Evolutionary conservation across 768 basidiomycete species (phyloP).

Genomic region (Leccinum rimulosum): DNA sequence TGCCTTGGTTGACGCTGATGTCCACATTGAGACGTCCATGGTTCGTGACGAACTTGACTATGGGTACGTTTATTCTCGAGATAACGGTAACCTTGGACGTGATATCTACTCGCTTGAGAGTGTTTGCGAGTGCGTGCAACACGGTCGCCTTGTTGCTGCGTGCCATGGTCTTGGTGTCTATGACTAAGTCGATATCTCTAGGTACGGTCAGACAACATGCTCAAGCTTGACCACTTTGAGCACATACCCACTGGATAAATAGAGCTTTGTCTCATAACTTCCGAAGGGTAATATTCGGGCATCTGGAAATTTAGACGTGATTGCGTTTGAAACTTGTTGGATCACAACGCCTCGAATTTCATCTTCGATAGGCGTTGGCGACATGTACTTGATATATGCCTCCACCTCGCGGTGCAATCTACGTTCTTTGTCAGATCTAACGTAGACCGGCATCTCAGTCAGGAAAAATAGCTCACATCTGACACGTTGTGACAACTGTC

Average conservation of each 20-base stretch:
- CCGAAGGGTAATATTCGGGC: constrained; percentile 87
- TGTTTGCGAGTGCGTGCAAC: constrained; percentile 73
- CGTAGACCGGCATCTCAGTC: constrained; percentile 1
- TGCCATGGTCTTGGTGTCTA: constrained; percentile 76
- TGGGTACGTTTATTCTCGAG: constrained; percentile 91
- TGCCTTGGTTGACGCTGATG: constrained; percentile 89
- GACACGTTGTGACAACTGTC: constrained; percentile 72
- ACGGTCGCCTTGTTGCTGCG: constrained; percentile 65
- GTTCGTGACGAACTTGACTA: constrained; percentile 89
- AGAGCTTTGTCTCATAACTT: constrained; percentile 89
- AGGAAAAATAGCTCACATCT: constrained; percentile 51
- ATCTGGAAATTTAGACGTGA: constrained; percentile 69
- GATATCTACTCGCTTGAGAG: constrained; percentile 73
- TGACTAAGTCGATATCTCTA: constrained; percentile 95
- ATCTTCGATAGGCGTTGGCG: constrained; percentile 82
- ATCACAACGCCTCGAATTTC: constrained; percentile 78
- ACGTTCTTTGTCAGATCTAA: constrained; percentile 2
- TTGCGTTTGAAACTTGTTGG: constrained; percentile 60
- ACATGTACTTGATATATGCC: constrained; percentile 84
- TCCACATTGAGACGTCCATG: constrained; percentile 87
- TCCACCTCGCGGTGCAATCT: constrained; percentile 88
- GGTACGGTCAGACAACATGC: constrained; percentile 13
- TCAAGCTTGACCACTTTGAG: neutral
- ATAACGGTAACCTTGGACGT: constrained; percentile 85
- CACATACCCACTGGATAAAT: constrained; percentile 80